Base-by-base conservation (phyloP, 148 eudicot species). In the Vaccinium myrtillus region DNA sequence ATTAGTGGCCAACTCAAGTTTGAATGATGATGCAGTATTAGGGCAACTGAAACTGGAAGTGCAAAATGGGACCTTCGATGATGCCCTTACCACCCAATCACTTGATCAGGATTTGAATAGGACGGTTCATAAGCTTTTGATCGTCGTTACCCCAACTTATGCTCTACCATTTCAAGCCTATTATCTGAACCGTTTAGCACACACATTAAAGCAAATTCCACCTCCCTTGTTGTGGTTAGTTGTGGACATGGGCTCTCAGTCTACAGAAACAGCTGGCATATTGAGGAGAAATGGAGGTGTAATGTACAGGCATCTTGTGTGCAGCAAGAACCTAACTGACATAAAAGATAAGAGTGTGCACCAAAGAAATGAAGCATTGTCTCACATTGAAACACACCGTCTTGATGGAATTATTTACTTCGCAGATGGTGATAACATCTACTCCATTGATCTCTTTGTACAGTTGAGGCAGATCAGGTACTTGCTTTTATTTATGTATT, bases 191-290 rank as follows among this genome's bases (percentile, higher is more conserved):
- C 94, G 98, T 65, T 87, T 95, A 91, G 98, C 94, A 8, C 94
- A 92, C 48, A 90, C 96, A 4, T 91, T 95, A 77, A 92, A 87
- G 84, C 90, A 88, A 84, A 91, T 95, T 16, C 93, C 87, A 49
- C 84, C 93, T 69, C 98, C 96, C 78, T 86, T 94, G 86, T 43
- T 95, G 80, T 95, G 98, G 98, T 87, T 95, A 49, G 96, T 95
- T 30, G 94, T 95, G 83, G 98, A 95, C 56, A 93, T 94, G 96
- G 87, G 84, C 54, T 87, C 90, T 82, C 96, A 92, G 88, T 93
- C 98, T 78, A 81, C 84, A 10, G 98, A 91, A 88, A 93, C 95
- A 75, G 91, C 96, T 63, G 93, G 90, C 27, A 81, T 92, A 55
- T 88, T 95, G 91, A 93, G 96, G 88, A 92, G 88, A 82, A 89